Percentiles rank a stretch among this genome's conserved stretches.
phyloP scores from a whole-genome alignment of 805 yeast genomes.

The Jamesozyma spencerorum region DNA sequence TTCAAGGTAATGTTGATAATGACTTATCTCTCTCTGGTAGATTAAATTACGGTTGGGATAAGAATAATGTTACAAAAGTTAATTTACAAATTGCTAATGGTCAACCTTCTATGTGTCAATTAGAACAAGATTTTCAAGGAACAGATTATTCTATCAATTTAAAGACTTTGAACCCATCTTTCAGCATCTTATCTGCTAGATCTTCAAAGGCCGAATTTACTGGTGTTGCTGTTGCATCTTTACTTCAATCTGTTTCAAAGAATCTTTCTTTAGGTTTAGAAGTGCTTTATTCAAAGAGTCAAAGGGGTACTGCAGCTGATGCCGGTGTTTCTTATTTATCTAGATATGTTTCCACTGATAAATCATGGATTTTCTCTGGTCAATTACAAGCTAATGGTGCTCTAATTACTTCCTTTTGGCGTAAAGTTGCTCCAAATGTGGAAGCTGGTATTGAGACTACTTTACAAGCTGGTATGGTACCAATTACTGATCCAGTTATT shows the following conservation, averaged over 20 bases:
- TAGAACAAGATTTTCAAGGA: slow-evolving; percentile 93
- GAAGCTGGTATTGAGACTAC: slow-evolving; percentile 92
- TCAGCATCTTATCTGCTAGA: slow-evolving; percentile 30
- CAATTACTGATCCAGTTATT: slow-evolving; percentile 64
- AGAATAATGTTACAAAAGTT: slow-evolving; percentile 66
- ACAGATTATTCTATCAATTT: slow-evolving; percentile 80
- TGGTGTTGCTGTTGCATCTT: slow-evolving; percentile 88
- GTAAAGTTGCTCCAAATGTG: slow-evolving; percentile 82
- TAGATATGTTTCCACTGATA: slow-evolving; percentile 63
- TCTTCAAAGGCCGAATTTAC: slow-evolving; percentile 41
- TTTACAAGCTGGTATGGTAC: slow-evolving; percentile 64
- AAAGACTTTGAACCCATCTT: slow-evolving; percentile 83
- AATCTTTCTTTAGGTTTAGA: slow-evolving; percentile 84
- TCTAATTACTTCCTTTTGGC: slow-evolving; percentile 82
- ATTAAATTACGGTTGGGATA: slow-evolving; percentile 84
- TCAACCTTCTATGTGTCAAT: slow-evolving; percentile 89
- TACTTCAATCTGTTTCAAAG: slow-evolving; percentile 81
- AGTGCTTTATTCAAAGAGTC: slow-evolving; percentile 68
- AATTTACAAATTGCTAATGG: slow-evolving; percentile 81
- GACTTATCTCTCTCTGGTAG: slow-evolving; percentile 81
- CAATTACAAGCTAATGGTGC: slow-evolving; percentile 92
- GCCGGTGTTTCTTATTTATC: slow-evolving; percentile 84
- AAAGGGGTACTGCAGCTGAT: slow-evolving; percentile 75
- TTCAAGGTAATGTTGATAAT: slow-evolving; percentile 88
- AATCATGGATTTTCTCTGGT: slow-evolving; percentile 88